Evolutionary conservation across 73 alveolate species (phyloP), one percentile per base, ranked within the genome.

Genomic region (Blepharisma stoltei): DNA sequence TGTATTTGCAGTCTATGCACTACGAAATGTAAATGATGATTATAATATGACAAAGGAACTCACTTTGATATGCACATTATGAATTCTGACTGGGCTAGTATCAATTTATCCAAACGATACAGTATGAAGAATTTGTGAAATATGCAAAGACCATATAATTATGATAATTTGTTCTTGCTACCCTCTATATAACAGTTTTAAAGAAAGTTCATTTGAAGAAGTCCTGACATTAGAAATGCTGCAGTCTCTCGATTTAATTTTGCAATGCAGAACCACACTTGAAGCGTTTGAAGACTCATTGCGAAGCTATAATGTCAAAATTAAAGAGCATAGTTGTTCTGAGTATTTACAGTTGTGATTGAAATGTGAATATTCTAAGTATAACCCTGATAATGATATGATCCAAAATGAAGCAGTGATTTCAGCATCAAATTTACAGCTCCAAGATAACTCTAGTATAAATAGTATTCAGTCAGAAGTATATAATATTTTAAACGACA

Each of bases 11-110:
- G 73, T 60, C 38, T 60, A 60, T 25, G 23, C 11, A 38, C 45
- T 60, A 1, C 14, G 73, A 60, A 18, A 14, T 9, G 73, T 60
- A 14, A n/a, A 60, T 18, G 73, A 60, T 5, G 73, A 60, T 5
- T 60, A 14, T 60, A 60, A 60, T 14, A 60, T 60, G 73, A 60
- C 73, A 3, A n/a, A 9, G 11, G 73, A 60, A 60, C 73, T 60
- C 11, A 60, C 73, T 18, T 9, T 60, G 23, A 38, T 60, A 60
- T 60, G 73, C 23, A 20, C 23, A 8, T 25, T 60, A 14, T 60
- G 73, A 38, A 38, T 60, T 14, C 2, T 60, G 14, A 60, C 73
- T 14, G 73, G 73, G 73, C 14, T 60, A 14, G 14, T 60, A 8
- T 60, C 73, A 60, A 60, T 60, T 25, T 60, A 14, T 25, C 14